These are phyloP conservation scores for Gracilaria gracilis DNA, from an alignment of 23 red algal genomes.

Conservation along the genomic window DNA sequence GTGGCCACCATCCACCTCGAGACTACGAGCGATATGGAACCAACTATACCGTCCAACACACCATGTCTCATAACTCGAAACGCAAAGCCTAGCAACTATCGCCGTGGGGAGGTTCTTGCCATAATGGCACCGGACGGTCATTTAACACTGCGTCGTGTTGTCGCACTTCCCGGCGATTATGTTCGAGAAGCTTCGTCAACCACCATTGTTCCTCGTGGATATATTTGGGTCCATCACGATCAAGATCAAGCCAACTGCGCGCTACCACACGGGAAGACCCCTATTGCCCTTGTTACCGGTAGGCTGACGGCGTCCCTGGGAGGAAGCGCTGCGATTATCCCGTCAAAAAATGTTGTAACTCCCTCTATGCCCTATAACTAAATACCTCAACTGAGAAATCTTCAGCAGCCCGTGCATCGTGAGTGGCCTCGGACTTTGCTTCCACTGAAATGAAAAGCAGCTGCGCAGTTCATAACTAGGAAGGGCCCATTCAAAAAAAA, in stretches of 20 bases:
- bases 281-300: constrained; percentile 26
- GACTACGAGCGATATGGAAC: constrained; percentile 7
- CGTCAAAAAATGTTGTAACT: constrained; percentile 7
- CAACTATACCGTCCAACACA: constrained; percentile 16
- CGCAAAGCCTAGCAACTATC: constrained; percentile 25
- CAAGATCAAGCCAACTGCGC: background rate
- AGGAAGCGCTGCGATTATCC: background rate
- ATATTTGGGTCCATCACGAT: constrained; percentile 22
- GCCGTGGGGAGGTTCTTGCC: constrained; percentile 18
- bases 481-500: too few species aligned
- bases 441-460: too few species aligned
- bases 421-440: too few species aligned
- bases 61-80: constrained; percentile 20
- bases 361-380: constrained; percentile 1
- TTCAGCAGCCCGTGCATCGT: too few species aligned
- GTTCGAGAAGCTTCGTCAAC: background rate
- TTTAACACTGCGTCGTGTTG: constrained; percentile 19
- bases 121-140: constrained; percentile 33
- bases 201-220: constrained; percentile 22
- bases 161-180: constrained; percentile 21
- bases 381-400: too few species aligned
- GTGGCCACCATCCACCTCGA: constrained; percentile 35
- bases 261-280: constrained; percentile 14
- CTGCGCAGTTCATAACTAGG: too few species aligned
- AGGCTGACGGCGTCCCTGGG: background rate